Evolutionary conservation across 345 rosid genomes (phyloP).

Genomic region (Eucalyptus polyanthemos): DNA sequence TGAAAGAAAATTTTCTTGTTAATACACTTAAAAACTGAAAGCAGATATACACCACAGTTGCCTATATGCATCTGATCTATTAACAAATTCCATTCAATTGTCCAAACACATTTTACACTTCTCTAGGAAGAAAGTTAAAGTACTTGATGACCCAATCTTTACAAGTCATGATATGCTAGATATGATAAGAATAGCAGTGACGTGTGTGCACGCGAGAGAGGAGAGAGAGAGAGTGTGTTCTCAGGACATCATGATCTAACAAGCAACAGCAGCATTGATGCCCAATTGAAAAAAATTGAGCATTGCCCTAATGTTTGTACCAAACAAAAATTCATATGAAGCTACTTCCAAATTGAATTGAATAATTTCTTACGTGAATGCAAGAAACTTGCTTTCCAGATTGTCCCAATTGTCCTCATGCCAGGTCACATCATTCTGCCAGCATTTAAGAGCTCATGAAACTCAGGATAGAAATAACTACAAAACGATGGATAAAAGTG

Average conservation of each 20-base stretch:
- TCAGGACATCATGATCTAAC: background rate
- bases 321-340: background rate
- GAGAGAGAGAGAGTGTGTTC: background rate
- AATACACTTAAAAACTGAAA: background rate
- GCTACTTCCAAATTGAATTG: background rate
- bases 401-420: conserved; percentile 91
- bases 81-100: background rate
- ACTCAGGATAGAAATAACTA: background rate
- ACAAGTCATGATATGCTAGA: background rate
- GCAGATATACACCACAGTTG: background rate
- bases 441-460: background rate
- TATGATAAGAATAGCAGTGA: background rate
- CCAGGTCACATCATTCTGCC: conserved; percentile 80
- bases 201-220: background rate
- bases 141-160: background rate
- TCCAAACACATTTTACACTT: background rate
- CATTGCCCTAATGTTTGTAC: background rate
- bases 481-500: background rate
- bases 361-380: conserved; percentile 58
- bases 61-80: background rate
- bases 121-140: background rate
- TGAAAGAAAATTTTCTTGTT: background rate
- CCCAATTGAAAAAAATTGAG: background rate
- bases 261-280: background rate
- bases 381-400: conserved; percentile 81